Conservation (phyloP, 768 basidiomycete genomes). For the Lactifluus piperatus region DNA sequence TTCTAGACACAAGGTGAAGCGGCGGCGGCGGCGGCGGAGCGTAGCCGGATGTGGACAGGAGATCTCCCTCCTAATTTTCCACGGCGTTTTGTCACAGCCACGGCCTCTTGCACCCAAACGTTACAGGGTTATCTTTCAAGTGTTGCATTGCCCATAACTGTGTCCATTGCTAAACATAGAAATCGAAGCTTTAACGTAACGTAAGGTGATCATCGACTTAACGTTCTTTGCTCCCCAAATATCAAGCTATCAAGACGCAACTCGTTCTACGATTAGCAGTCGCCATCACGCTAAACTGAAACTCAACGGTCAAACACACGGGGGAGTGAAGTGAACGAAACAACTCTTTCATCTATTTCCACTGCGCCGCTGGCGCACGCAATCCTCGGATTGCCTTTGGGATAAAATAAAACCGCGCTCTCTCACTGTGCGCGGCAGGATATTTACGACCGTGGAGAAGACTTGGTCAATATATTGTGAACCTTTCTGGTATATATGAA, state of each 20-base stretch:
- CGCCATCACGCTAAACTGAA: neutral
- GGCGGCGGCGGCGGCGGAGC: neutral
- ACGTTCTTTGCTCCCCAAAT: neutral
- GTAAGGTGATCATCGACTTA: neutral
- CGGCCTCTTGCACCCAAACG: slow-evolving; percentile 6
- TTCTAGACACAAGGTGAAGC: neutral
- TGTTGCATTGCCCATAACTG: neutral
- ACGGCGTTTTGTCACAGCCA: slow-evolving; percentile 1
- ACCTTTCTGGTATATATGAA: neutral
- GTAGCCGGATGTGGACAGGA: neutral
- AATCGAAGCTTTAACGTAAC: neutral
- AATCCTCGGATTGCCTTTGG: neutral
- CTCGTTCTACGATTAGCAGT: neutral
- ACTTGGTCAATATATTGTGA: neutral
- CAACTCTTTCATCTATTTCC: neutral
- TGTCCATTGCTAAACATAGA: neutral
- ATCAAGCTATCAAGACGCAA: neutral
- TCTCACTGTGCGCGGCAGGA: too few species aligned
- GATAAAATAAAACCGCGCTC: neutral
- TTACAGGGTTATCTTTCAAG: neutral
- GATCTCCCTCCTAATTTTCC: neutral
- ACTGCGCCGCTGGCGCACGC: neutral
- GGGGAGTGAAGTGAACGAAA: neutral
- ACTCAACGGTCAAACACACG: neutral
- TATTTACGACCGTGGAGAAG: neutral